Conservation (phyloP, 805 yeast genomes). For the Candida odintsovae region DNA sequence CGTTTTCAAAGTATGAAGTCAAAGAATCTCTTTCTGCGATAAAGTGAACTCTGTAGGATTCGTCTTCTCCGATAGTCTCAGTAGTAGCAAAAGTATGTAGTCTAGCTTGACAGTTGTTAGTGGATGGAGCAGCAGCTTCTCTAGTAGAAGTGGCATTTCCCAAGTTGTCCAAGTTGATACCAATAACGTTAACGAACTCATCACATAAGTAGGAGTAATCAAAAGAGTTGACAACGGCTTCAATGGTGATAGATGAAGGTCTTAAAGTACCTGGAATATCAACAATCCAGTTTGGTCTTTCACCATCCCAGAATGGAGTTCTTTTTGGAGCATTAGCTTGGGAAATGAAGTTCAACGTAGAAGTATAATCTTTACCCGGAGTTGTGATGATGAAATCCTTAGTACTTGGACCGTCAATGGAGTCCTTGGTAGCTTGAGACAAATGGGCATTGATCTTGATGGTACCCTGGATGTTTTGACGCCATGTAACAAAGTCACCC, state of each 20-base stretch:
- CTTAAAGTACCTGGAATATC: conserved; percentile 7
- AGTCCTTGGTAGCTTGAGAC: not conserved
- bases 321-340: conserved; percentile 3
- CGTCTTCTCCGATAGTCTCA: not conserved
- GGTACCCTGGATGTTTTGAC: conserved; percentile 4
- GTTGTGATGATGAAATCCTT: conserved; percentile 1
- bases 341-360: conserved; percentile 1
- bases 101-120: not conserved
- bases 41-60: not conserved
- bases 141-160: conserved; percentile 2
- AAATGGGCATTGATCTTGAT: conserved; percentile 2
- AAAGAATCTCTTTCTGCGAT: not conserved
- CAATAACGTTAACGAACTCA: not conserved
- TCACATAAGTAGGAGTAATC: conserved; percentile 2
- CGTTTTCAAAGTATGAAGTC: not conserved
- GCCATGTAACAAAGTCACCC: conserved; percentile 2
- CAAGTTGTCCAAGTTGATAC: conserved; percentile 1
- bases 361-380: conserved; percentile 1
- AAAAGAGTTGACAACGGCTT: not conserved
- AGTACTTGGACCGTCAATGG: not conserved
- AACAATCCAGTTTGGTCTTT: conserved; percentile 4
- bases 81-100: not conserved
- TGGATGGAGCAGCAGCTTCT: not conserved
- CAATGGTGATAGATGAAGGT: conserved; percentile 4
- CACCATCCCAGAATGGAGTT: conserved; percentile 1